Evolutionary conservation across 2,329 filamentous ascomycete genomes (phyloP), one percentile per base, ranked within the genome.

Genomic region (Apiospora koreana): DNA sequence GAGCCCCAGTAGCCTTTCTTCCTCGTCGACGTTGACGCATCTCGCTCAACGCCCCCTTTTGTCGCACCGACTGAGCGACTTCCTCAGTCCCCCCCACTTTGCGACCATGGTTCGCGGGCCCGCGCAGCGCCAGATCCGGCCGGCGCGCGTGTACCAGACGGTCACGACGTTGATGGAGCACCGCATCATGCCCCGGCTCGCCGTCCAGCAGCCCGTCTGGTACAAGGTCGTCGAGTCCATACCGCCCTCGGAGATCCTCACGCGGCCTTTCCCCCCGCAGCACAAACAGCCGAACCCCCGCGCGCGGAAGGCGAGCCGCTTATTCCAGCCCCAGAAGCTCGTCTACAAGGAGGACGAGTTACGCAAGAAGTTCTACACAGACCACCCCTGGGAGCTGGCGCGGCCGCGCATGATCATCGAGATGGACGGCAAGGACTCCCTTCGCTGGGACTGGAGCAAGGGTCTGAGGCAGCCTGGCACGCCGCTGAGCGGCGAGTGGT

Each of bases 341-440:
- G 84, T 83, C 69, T 98, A 96, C 80, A 89, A 92, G 71, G 96
- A 99, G 81, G 96, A 99, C 82, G 82, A 84, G 71, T 86, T 99
- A 77, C 91, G 96, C 73, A 86, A 83, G 75, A 89, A 91, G 38
- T 99, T 98, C 84, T 99, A 93, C 85, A 90, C 87, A 77, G 95
- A 99, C 81, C 96, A 99, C 80, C 96, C 96, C 6, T 99, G 96
- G 96, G 96, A 99, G 83, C 84, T 99, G 78, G 96, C 96, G 23
- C 88, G 95, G 73, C 96, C 96, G 69, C 88, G 94, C 75, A 86
- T 97, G 71, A 85, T 99, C 65, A 83, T 98, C 12, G 96, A 99
- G 83, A 86, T 91, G 75, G 92, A 95, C 77, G 96, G 96, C 68
- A 93, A 92, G 79, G 95, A 99, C 78, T 86, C 89, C 68, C 89